These are phyloP conservation scores for Citrus australasica DNA, from an alignment of 345 rosid genomes.

Conservation along the genomic window DNA sequence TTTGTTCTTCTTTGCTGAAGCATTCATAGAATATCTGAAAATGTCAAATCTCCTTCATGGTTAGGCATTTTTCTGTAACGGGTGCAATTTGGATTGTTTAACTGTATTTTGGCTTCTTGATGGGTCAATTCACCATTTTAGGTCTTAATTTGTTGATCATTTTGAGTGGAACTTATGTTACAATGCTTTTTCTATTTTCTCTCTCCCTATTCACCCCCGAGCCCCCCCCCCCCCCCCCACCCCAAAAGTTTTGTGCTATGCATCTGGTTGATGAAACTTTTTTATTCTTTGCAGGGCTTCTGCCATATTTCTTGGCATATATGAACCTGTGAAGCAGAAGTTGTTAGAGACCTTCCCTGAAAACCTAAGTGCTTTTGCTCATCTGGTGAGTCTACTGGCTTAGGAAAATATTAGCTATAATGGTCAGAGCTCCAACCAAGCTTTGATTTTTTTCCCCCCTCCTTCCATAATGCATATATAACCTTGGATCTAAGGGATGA, in stretches of 20 bases:
- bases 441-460: not conserved
- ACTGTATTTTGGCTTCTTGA: not conserved
- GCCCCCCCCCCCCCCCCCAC: not conserved
- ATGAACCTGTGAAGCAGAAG: conserved; percentile 66
- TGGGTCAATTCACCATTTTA: not conserved
- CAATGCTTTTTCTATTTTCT: not conserved
- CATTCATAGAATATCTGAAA: not conserved
- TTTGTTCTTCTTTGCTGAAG: not conserved
- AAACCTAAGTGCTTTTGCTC: conserved; percentile 58
- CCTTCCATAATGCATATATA: not conserved
- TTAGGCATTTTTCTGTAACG: not conserved
- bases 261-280: conserved; percentile 9
- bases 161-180: not conserved
- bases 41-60: not conserved
- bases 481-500: not conserved
- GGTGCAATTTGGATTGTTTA: not conserved
- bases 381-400: conserved; percentile 40
- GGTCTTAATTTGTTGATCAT: not conserved
- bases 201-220: not conserved
- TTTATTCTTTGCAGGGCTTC: conserved; percentile 49
- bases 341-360: conserved; percentile 49
- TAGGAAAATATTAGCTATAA: not conserved
- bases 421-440: not conserved
- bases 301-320: conserved; percentile 62
- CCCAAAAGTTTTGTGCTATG: not conserved